phyloP scores from a whole-genome alignment of 495 filamentous ascomycete species.

The Rusavskia elegans region DNA sequence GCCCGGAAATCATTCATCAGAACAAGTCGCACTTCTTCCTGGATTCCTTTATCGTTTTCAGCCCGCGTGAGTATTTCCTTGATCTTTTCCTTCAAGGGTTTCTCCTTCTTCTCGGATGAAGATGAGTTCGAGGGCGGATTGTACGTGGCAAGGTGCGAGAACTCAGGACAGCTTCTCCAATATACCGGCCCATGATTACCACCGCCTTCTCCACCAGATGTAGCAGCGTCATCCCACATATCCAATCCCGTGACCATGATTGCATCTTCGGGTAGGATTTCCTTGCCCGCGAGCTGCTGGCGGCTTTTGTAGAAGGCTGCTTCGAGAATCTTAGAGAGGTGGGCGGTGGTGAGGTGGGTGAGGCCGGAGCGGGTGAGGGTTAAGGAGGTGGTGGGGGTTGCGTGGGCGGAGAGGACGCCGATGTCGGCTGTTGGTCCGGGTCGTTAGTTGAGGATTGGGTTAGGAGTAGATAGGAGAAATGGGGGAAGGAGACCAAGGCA shows the following conservation, averaged over 20 bases:
- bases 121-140: not conserved
- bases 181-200: slow-evolving; percentile 2
- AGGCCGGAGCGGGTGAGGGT: slow-evolving; percentile 10
- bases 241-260: slow-evolving; percentile 6
- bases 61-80: no score
- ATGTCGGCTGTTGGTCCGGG: slow-evolving; percentile 1
- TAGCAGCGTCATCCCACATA: no score
- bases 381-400: not conserved
- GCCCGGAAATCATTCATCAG: not conserved
- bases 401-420: not conserved
- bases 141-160: not conserved
- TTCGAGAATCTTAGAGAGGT: slow-evolving; percentile 11
- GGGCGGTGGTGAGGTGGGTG: not conserved
- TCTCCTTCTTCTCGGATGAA: not conserved
- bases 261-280: not conserved
- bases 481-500: not conserved
- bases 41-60: no score
- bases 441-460: not conserved
- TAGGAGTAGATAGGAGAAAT: no score
- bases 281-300: not conserved
- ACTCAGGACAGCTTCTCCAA: slow-evolving; percentile 5
- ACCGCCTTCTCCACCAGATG: no score
- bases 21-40: not conserved
- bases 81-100: not conserved
- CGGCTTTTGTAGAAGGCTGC: slow-evolving; percentile 7